Evolutionary conservation across 768 basidiomycete species (phyloP), one percentile per base, ranked within the genome.

Genomic region (Termitomyces sp.): DNA sequence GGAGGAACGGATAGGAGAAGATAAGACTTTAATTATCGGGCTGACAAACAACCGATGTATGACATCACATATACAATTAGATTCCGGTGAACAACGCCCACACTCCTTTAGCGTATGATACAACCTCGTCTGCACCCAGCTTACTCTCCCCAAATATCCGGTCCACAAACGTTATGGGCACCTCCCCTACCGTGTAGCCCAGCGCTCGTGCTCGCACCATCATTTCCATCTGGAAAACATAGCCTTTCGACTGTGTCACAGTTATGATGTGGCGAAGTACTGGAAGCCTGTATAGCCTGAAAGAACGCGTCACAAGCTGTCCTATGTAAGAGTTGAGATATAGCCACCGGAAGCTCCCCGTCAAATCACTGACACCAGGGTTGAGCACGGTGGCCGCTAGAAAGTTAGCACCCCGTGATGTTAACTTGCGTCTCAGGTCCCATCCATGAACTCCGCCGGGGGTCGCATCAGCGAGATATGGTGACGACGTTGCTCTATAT

Each of bases 151-250:
- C 94, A 68, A 89, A 95, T 66, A 96, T 86, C 37, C 94, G 82
- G 72, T 96, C 94, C 44, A 95, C 94, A 64, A 96, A 96, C 2
- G 93, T 96, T 60, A 96, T 96, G 1, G 94, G 94, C 25, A 96
- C 82, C 69, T 96, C 94, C 4, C 92, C 94, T 0, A 96, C 85
- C 4, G 80, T 83, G 71, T 93, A 95, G 5, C 91, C 92, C 54
- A 91, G 72, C 2, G 89, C 83, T 21, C 86, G 80, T 5, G 94
- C 94, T 1, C 94, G 83, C 19, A 93, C 94, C 82, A 95, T 95
- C 88, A 95, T 96, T 69, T 96, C 94, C 94, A 96, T 96, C 77
- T 96, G 94, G 76, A 96, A 95, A 30, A 96, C 94, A 64, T 95
- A 96, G 9, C 94, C 94, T 61, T 90, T 89, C 2, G 92, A 93